These are phyloP conservation scores for Fomitopsis serialis DNA, from an alignment of 768 basidiomycete genomes.

Conservation along the genomic window DNA sequence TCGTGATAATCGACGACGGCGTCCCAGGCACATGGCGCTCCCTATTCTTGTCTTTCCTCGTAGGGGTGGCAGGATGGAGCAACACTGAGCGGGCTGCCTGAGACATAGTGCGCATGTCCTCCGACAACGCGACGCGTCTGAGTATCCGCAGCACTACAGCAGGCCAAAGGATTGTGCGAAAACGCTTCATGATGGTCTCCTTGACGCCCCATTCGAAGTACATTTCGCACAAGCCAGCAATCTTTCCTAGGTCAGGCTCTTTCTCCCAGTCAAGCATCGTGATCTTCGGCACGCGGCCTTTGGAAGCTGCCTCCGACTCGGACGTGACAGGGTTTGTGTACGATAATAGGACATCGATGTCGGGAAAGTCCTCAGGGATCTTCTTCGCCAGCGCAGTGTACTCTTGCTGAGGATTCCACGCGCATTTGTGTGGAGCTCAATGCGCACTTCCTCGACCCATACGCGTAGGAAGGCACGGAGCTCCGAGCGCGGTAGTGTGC, in stretches of 20 bases:
- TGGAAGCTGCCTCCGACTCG: constrained; percentile 39
- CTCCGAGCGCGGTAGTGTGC: constrained; percentile 30
- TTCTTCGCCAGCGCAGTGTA: constrained; percentile 56
- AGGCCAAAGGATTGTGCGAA: constrained; percentile 79
- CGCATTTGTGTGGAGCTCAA: constrained; percentile 67
- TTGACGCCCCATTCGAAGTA: constrained; percentile 94
- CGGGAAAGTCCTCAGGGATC: constrained; percentile 65
- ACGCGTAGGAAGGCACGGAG: constrained; percentile 49
- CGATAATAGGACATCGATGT: constrained; percentile 65
- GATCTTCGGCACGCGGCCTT: constrained; percentile 13
- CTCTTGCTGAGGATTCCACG: constrained; percentile 55
- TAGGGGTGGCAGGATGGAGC: constrained; percentile 34
- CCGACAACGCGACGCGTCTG: constrained; percentile 53
- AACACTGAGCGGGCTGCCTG: not conserved
- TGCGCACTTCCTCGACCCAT: constrained; percentile 61
- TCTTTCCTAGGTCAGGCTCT: constrained; percentile 64
- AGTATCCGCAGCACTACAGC: constrained; percentile 66
- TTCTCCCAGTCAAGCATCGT: constrained; percentile 37
- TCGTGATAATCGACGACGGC: constrained; percentile 45
- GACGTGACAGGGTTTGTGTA: constrained; percentile 79
- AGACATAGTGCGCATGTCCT: constrained; percentile 29
- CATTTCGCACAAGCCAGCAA: constrained; percentile 83
- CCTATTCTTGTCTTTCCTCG: constrained; percentile 24
- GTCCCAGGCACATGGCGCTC: constrained; percentile 28
- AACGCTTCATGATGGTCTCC: constrained; percentile 77